Conservation (phyloP, 768 basidiomycete genomes). For the Saitozyma podzolica region DNA sequence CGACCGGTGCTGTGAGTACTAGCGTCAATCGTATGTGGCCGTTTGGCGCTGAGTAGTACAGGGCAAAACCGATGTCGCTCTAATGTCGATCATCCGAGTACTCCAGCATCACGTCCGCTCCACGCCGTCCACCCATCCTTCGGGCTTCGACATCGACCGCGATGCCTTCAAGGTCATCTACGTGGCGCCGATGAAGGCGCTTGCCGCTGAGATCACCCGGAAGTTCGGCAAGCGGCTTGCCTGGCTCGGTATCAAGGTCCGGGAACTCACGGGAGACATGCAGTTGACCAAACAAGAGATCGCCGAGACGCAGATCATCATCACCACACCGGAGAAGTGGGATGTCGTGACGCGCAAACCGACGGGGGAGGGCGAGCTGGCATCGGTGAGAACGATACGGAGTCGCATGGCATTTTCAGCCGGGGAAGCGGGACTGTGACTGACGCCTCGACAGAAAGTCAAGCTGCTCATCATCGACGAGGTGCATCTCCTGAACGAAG, state of each 20-base stretch:
- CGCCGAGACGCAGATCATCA: slow-evolving; percentile 91
- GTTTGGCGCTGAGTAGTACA: slow-evolving; percentile 44
- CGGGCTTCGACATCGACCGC: slow-evolving; percentile 60
- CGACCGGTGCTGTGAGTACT: slow-evolving; percentile 86
- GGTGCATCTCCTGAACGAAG: slow-evolving; percentile 94
- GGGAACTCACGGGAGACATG: slow-evolving; percentile 97
- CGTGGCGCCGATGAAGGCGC: slow-evolving; percentile 98
- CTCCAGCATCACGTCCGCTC: slow-evolving; percentile 66
- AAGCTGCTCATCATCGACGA: slow-evolving; percentile 97
- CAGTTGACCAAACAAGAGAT: slow-evolving; percentile 93
- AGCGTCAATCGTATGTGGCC: not conserved
- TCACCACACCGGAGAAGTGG: slow-evolving; percentile 99
- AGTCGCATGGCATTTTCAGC: not conserved
- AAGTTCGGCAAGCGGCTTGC: slow-evolving; percentile 85
- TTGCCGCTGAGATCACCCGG: slow-evolving; percentile 90
- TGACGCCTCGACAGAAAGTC: slow-evolving; percentile 64
- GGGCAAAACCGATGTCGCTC: slow-evolving; percentile 99
- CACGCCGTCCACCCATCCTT: slow-evolving; percentile 20
- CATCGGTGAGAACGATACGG: slow-evolving; percentile 63
- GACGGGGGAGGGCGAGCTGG: slow-evolving; percentile 94
- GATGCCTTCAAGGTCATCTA: slow-evolving; percentile 94
- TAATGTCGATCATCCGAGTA: slow-evolving; percentile 87
- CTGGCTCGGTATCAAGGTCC: slow-evolving; percentile 82
- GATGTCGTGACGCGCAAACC: slow-evolving; percentile 98
- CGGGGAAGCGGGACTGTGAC: not conserved